Base-by-base conservation (phyloP, 75 land plant genomes). In the Chamaecyparis obtusa region DNA sequence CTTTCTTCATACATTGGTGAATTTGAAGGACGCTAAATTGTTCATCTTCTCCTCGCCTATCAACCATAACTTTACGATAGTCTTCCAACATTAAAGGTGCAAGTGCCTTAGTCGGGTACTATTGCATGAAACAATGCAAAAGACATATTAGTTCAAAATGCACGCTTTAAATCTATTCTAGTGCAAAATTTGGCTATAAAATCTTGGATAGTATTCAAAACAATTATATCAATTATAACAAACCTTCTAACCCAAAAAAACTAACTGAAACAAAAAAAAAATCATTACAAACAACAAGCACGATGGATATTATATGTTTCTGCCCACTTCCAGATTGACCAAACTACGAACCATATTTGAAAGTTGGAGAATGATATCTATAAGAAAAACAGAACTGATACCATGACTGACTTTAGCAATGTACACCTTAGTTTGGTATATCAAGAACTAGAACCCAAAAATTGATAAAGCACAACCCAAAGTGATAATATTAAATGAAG, bases 81-180 rank as follows among this genome's bases (percentile, higher is more conserved):
- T 98, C 99, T 87, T 98, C 99, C 86, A 98, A 86, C 99, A 97
- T 98, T 72, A 95, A 78, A 44, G 99, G 99, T 44, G 96, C 94
- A 87, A 98, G 90, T 48, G 99, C 99, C 89, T 96, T 98, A 64
- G 99, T 98, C 87, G 99, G 99, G 87, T 97, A 98, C 99, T 98
- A 94, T 30, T 46, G 55, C n/a, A 83, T 86, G 24, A 14, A 51
- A 84, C 64, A 56, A 19, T 35, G 35, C 55, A 84, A 84, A 84
- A 24, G 44, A 55, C 13, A 16, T 7, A 81, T 78, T n/a, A 36
- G 19, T 72, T 36, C 39, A 75, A 54, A 85, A 46, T 81, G 10
- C n/a, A 81, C n/a, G 6, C 51, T 81, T 81, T 6, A n/a, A 10
- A 27, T 11, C 54, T 81, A 44, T 49, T n/a, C 46, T 5, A 30